Evolutionary conservation across 2,329 filamentous ascomycete genomes (phyloP).

Genomic region (Acephala macrosclerotiorum): DNA sequence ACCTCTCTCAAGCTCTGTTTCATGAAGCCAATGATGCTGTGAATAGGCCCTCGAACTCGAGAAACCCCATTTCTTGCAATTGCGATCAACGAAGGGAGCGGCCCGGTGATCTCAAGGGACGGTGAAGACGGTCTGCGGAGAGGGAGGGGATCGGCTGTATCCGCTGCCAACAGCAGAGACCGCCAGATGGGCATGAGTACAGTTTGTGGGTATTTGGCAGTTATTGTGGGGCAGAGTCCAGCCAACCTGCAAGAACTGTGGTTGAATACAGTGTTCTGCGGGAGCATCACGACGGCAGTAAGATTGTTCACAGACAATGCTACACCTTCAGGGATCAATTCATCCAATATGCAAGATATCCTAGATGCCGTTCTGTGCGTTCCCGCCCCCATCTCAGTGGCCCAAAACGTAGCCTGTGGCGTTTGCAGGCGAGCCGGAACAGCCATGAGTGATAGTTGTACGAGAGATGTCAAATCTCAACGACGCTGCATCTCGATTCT

Average conservation of each 20-base stretch:
- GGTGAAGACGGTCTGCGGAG: constrained; percentile 3
- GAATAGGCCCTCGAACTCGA: constrained; percentile 18
- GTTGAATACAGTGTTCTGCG: constrained; percentile 13
- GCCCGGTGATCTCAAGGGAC: constrained; percentile 20
- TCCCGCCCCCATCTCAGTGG: constrained; percentile 33
- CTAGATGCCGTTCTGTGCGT: constrained; percentile 29
- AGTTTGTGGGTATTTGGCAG: background rate
- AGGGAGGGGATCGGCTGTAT: constrained; percentile 26
- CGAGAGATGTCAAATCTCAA: constrained; percentile 9
- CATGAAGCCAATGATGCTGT: constrained; percentile 26
- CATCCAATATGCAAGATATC: constrained; percentile 30
- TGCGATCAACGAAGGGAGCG: constrained; percentile 30
- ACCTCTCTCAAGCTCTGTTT: constrained; percentile 14
- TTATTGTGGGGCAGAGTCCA: background rate
- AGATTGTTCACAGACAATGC: constrained; percentile 13
- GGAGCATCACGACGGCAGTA: background rate
- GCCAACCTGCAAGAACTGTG: constrained; percentile 5
- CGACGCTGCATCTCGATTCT: constrained; percentile 17
- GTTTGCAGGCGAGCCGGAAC: constrained; percentile 16
- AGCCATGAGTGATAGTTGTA: constrained; percentile 1
- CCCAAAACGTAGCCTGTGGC: constrained; percentile 18
- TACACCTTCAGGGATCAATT: constrained; percentile 19
- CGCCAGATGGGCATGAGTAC: background rate
- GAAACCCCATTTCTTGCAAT: constrained; percentile 20
- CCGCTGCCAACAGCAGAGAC: constrained; percentile 13